These are phyloP conservation scores for Russula lepida DNA, from an alignment of 768 basidiomycete species.

Conservation along the genomic window DNA sequence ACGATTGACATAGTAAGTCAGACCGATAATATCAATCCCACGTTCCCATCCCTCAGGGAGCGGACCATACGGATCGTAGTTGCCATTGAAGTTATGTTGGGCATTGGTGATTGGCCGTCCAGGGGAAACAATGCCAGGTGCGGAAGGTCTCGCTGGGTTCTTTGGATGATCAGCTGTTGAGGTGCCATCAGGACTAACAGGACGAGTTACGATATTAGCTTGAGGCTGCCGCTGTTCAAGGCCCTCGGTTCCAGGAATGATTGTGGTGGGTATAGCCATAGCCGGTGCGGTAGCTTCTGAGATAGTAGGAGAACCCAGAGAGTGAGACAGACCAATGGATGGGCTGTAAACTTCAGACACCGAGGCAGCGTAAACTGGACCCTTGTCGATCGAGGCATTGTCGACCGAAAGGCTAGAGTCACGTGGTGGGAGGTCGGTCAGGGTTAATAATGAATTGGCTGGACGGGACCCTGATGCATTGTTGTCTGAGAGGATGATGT, in stretches of 20 bases:
- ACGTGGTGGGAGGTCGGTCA: too few relatives aligned
- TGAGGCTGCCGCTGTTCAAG: slow-evolving; percentile 24
- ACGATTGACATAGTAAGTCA: slow-evolving; percentile 98
- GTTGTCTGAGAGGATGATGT: slow-evolving; percentile 52
- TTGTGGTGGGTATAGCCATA: slow-evolving; percentile 27
- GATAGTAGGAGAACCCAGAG: slow-evolving; percentile 52
- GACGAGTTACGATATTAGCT: slow-evolving; percentile 27
- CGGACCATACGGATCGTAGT: slow-evolving; percentile 88
- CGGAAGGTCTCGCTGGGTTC: slow-evolving; percentile 25
- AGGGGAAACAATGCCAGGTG: slow-evolving; percentile 30
- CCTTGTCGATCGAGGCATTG: too few relatives aligned
- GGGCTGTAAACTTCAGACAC: not conserved
- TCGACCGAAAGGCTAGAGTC: too few relatives aligned
- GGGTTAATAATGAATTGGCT: too few relatives aligned
- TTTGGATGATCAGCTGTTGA: slow-evolving; percentile 21
- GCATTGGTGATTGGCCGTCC: slow-evolving; percentile 30
- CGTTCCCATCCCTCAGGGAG: slow-evolving; percentile 94
- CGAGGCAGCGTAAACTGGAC: too few relatives aligned
- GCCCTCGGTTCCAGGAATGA: slow-evolving; percentile 27
- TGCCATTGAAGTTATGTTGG: slow-evolving; percentile 83
- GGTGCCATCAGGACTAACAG: slow-evolving; percentile 30
- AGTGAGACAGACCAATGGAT: slow-evolving; percentile 47
- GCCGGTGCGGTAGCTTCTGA: slow-evolving; percentile 31
- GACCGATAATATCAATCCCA: slow-evolving; percentile 88
- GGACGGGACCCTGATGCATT: slow-evolving; percentile 28